Evolutionary conservation across 257 asterid species (phyloP).

Genomic region (Salvia hispanica): DNA sequence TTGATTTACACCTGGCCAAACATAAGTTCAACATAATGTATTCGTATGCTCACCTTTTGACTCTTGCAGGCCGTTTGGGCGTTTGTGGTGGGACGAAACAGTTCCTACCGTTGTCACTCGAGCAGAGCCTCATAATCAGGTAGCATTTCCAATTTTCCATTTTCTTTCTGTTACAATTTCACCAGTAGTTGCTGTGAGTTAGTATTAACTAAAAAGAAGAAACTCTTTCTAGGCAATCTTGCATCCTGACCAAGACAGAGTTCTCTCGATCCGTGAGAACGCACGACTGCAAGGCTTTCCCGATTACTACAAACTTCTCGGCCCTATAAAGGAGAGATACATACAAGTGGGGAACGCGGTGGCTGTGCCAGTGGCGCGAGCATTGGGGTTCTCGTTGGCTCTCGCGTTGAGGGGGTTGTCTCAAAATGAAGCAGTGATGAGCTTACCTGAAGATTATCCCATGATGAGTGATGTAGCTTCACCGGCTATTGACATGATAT

Average conservation of each 20-base stretch:
- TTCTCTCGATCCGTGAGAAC: constrained; percentile 82
- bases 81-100: constrained; percentile 91
- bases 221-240: constrained; percentile 44
- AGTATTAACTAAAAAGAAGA: neutral
- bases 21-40: neutral
- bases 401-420: constrained; percentile 47
- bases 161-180: too few relatives aligned
- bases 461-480: constrained; percentile 26
- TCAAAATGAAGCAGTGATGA: constrained; percentile 40
- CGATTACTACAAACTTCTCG: constrained; percentile 67
- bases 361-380: constrained; percentile 85
- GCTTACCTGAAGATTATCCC: constrained; percentile 55
- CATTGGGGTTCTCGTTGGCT: constrained; percentile 65
- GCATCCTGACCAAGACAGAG: constrained; percentile 78
- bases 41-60: neutral
- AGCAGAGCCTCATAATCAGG: constrained; percentile 94
- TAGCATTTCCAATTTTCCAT: constrained; percentile 5
- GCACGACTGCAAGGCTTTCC: constrained; percentile 96
- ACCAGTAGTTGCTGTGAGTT: too few relatives aligned
- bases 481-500: constrained; percentile 29
- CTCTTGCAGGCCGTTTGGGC: constrained; percentile 77
- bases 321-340: constrained; percentile 77
- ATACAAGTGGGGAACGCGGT: constrained; percentile 92
- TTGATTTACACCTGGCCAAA: neutral
- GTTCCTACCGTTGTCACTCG: constrained; percentile 89